Evolutionary conservation across 352 stramenopile genomes (phyloP), one percentile per base, ranked within the genome.

Genomic region (Hyphochytrium catenoides): DNA sequence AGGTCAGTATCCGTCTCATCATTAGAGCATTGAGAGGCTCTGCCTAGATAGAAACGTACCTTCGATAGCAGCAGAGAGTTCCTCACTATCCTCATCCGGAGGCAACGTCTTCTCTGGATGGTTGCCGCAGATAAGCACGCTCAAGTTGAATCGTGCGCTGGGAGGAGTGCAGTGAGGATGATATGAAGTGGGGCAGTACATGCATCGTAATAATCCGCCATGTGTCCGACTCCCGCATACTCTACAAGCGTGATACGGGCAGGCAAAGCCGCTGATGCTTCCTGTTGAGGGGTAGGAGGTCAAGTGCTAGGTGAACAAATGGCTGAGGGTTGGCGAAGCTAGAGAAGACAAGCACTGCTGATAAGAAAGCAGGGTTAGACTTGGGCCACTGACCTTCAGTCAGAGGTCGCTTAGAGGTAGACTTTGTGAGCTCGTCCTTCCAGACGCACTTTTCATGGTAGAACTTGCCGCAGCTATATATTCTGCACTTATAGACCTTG

Each of bases 111-210:
- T 65, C 15, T 56, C 37, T 15, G 57, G 41, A 42, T 95, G 79
- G 41, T 81, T 76, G 41, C 68, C 85, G 44, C 83, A 95, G 0
- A 93, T 43, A 5, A 90, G 41, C 9, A 66, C 83, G 17, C 93
- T 44, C 30, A 84, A 81, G 46, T 95, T 90, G 44, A 92, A 93
- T 9, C 66, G 62, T 22, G 70, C 62, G 46, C 60, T 78, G 0
- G 79, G 79, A 12, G 79, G 74, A 21, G 94, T 77, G 50, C 83
- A 95, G 27, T 76, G 64, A 8, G 83, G 60, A 41, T 95, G 83
- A 51, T 89, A 95, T 20, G 75, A 45, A 46, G 72, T 74, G 2
- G 79, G 77, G 40, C 83, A 95, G 41, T 87, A 66, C 18, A 93
- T 54, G 50, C 83, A 95, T 39, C 46, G 62, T 65, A 87, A 82